Base-by-base conservation (phyloP, 805 yeast species). In the Alloascoidea hylecoeti region DNA sequence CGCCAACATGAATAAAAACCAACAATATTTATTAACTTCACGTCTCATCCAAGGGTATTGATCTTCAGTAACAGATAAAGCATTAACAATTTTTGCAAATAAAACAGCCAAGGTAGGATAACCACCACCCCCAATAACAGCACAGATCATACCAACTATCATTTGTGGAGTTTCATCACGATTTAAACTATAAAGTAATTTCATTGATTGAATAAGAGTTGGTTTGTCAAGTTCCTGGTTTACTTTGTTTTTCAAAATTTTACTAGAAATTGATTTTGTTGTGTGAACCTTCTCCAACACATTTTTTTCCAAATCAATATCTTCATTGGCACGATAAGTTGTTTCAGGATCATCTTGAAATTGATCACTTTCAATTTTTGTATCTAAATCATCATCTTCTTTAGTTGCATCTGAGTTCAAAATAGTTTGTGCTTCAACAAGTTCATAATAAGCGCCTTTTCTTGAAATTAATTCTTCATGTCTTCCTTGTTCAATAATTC, bases 401-500 rank as follows among this genome's bases (percentile, higher is more conserved):
- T 43, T 42, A 5, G 44, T 40, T 38, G 30, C 32, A 17, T 33
- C 35, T 38, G 5, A 16, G 37, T 4, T 16, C 18, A 34, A 38
- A 15, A 58, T 54, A 35, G 48, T 52, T 50, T 60, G 56, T 32
- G 65, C 55, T 39, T 55, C 53, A 3, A 61, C 67, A n/a, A 61
- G 49, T 6, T 42, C 42, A 34, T 45, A 39, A 44, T 60, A 52
- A 40, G 46, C 40, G 23, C 60, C 61, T 5, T 44, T 39, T 28
- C 32, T 33, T 4, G 41, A 47, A 5, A 61, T 38, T 18, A 66
- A 51, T 38, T 58, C 61, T 3, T 46, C 47, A 42, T 63, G 69
- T 9, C 52, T 53, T 2, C 71, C 72, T 41, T 55, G 58, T 46
- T 66, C 71, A 14, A 61, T 68, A 43, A 72, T 72, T 42, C 63